Base-by-base conservation (phyloP, 305 asterid genomes). In the Fraxinus albicans region DNA sequence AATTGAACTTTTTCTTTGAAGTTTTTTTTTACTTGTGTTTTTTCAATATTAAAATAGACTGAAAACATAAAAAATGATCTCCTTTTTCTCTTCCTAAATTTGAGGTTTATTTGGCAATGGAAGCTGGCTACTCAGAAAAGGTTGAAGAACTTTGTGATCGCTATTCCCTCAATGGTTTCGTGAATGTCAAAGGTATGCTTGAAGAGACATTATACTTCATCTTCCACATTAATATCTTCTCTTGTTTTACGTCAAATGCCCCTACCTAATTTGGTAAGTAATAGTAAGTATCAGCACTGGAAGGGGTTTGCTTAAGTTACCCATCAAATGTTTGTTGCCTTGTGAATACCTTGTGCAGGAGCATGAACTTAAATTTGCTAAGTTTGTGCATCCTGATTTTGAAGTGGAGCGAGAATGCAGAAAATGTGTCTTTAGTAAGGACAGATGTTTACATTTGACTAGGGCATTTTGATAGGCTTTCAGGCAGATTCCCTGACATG, bases 21-120 rank as follows among this genome's bases (percentile, higher is more conserved):
- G 38, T 17, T 33, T 13, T 29, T 60, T 6, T 15, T 13, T 17
- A 8, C 25, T 15, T 4, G 3, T 17, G 23, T n/a, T 34, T 34
- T 73, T 73, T 1, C 44, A 34, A 73, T 77, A 77, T 81, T 40
- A 63, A 53, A 76, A 33, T 38, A 60, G 77, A 36, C 60, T 79
- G 58, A 77, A 77, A 29, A 40, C 33, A 72, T 60, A 44, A 38
- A 17, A 84, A 77, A 5, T 79, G 47, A 79, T 74, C 27, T 55
- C 10, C 75, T 33, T 27, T 85, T 78, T 84, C 72, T 69, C 53
- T 50, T 7, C 77, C 87, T 82, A 31, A 81, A 78, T 80, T 53
- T 77, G 78, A 95, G 99, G 99, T 96, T 79, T 95, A 96, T 89
- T 87, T 96, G 89, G 98, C 99, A 55, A 87, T 95, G 98, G 98